Evolutionary conservation across 306 rosid genomes (phyloP).

Genomic region (Abrus pulchellus): DNA sequence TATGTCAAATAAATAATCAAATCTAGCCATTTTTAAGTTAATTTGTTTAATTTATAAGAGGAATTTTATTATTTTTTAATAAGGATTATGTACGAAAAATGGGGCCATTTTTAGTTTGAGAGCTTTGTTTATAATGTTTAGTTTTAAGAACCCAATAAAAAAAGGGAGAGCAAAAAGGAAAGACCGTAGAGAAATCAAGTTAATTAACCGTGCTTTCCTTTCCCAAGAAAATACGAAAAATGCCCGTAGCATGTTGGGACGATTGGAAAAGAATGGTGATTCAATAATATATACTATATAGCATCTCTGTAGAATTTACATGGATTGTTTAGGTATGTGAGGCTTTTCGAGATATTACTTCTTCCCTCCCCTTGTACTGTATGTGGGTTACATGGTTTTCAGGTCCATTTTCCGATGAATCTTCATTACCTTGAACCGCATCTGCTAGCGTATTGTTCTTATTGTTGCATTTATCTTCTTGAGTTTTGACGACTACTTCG

Average conservation of each 20-base stretch:
- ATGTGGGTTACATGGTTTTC: not conserved
- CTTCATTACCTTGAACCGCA: not conserved
- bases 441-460: not conserved
- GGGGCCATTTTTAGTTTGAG: not conserved
- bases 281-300: no score
- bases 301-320: no score
- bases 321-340: not conserved
- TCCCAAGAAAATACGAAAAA: not conserved
- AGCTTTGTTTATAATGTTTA: not conserved
- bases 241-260: slow-evolving; percentile 25
- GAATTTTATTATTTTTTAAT: no score
- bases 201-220: not conserved
- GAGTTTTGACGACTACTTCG: slow-evolving; percentile 8
- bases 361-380: not conserved
- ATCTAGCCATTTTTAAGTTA: no score
- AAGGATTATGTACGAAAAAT: no score
- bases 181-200: not conserved
- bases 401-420: not conserved
- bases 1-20: no score
- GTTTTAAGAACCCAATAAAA: not conserved
- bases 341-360: not conserved
- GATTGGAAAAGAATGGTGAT: not conserved
- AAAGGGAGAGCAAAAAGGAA: not conserved
- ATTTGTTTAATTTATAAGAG: no score
- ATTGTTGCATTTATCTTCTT: not conserved